A percentile compares a stretch with the other conserved stretches of the same genome.
Conservation (phyloP, 192 early-diverging fungal genomes). For the Pilobolus umbonatus region DNA sequence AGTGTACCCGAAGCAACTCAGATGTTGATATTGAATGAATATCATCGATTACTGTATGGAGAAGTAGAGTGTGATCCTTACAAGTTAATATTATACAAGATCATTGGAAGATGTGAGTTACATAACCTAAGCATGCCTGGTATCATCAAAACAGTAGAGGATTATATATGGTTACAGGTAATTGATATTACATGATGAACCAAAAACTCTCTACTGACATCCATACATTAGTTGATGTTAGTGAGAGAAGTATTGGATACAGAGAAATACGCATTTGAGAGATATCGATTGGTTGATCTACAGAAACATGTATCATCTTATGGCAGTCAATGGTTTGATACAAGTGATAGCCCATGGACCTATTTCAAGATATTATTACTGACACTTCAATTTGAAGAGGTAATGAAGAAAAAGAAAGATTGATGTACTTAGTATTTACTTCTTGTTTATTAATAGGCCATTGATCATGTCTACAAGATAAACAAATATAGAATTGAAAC, state of each 20-base stretch:
- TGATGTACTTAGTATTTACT: not conserved
- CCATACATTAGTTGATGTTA: conserved; percentile 50
- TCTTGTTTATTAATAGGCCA: conserved; percentile 41
- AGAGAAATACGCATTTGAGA: conserved; percentile 50
- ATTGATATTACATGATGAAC: not conserved
- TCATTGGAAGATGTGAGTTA: conserved; percentile 86
- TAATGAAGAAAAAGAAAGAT: not conserved
- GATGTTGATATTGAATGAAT: conserved; percentile 56
- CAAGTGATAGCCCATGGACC: conserved; percentile 57
- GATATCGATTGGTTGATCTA: conserved; percentile 64
- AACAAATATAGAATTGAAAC: conserved; percentile 71
- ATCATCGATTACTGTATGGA: conserved; percentile 39
- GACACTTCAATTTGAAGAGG: conserved; percentile 86
- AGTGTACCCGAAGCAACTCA: conserved; percentile 44
- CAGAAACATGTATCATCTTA: conserved; percentile 60
- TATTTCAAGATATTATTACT: conserved; percentile 83
- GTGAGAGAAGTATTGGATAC: conserved; percentile 50
- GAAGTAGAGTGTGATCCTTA: conserved; percentile 73
- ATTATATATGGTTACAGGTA: conserved; percentile 90
- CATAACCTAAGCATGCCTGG: conserved; percentile 56
- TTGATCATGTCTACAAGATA: conserved; percentile 63
- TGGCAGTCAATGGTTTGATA: conserved; percentile 70
- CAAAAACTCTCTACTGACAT: not conserved
- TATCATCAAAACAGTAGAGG: conserved; percentile 78
- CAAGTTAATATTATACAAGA: conserved; percentile 85